These are phyloP conservation scores for Flaveria linearis DNA, from an alignment of 129 eudicot genomes.

Conservation along the genomic window DNA sequence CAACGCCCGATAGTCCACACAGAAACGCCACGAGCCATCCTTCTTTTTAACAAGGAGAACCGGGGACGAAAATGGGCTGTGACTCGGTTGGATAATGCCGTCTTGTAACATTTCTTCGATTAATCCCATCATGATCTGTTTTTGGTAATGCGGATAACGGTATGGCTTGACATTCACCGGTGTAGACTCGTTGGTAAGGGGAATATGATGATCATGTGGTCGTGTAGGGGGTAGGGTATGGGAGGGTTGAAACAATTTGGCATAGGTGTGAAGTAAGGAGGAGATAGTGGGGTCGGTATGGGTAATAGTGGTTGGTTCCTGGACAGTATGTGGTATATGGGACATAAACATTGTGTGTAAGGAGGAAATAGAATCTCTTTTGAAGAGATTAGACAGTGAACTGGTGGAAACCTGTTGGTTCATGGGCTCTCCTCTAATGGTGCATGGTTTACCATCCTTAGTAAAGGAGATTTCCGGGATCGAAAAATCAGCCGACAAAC, in stretches of 20 bases:
- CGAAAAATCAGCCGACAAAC: neutral
- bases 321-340: no score
- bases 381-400: neutral
- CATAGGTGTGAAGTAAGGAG: neutral
- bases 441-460: neutral
- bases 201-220: neutral
- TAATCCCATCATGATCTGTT: neutral
- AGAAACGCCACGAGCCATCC: neutral
- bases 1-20: no score
- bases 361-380: neutral
- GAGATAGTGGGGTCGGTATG: neutral
- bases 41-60: neutral
- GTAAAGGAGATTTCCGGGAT: neutral
- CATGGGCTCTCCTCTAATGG: neutral
- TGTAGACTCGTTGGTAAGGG: neutral
- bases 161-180: neutral
- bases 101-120: neutral
- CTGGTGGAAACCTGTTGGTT: neutral
- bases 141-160: neutral
- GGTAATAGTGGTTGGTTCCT: neutral
- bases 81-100: neutral
- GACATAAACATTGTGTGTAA: neutral
- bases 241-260: neutral
- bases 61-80: neutral
- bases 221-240: neutral